Evolutionary conservation across 2,329 filamentous ascomycete genomes (phyloP), one percentile per base, ranked within the genome.

Genomic region (Trichoderma sp.): DNA sequence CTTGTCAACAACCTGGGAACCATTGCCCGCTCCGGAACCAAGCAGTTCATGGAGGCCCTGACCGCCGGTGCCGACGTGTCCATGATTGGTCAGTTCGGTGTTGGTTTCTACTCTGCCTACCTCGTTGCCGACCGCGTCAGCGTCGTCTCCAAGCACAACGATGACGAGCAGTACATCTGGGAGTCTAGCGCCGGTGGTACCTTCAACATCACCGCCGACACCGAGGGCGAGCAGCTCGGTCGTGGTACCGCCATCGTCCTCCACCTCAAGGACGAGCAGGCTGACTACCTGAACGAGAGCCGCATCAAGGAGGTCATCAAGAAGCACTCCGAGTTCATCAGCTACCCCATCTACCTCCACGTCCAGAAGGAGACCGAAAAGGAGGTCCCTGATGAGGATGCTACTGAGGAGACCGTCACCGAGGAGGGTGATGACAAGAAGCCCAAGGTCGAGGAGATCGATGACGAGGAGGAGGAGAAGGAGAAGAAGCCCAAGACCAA

Each of bases 301-400:
- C 96, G 95, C 90, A 92, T 99, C 89, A 99, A 99, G 93, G 96
- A 99, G 90, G 95, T 99, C 77, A 95, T 99, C 89, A 98, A 98
- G 94, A 99, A 99, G 93, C 96, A 99, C 93, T 98, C 96, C 82
- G 96, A 99, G 88, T 99, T 99, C 90, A 99, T 99, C 88, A 98
- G 96, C 66, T 99, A 99, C 90, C 96, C 96, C 82, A 99, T 99
- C 92, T 99, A 98, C 90, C 95, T 99, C 78, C 96, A 99, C 88
- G 95, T 99, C 81, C 86, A 93, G 84, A 99, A 99, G 93, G 96
- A 99, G 93, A 95, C 92, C 76, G 96, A 99, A 93, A 98, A 90
- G 80, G 96, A 99, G 89, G 94, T 98, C 75, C 95, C 95, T 75
- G 96, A 98, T 82, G 95, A 98, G 88, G 94, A 97, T 67, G 93